Base-by-base conservation (phyloP, 176 grass and related monocot species). In the Cenchrus americanus region DNA sequence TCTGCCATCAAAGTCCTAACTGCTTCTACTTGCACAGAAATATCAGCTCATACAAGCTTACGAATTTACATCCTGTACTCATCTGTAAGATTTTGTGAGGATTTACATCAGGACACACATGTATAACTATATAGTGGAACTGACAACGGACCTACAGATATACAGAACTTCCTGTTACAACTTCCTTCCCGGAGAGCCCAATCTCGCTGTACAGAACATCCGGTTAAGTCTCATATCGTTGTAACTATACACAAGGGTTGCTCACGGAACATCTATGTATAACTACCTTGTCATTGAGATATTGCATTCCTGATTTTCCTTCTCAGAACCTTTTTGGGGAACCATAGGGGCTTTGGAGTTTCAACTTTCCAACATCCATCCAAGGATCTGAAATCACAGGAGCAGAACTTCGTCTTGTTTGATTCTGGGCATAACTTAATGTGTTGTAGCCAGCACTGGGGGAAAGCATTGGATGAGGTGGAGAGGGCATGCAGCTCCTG, bases 401-500 rank as follows among this genome's bases (percentile, higher is more conserved):
- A 59, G 63, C 8, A 7, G 76, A 60, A 58, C 65, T 64, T 48
- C 85, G 82, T 66, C 87, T 91, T 62, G 76, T 88, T 3, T 92
- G 87, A 72, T 86, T 91, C 21, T 76, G 73, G 4, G 80, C 11
- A 24, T 76, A 84, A 81, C 75, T 91, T 85, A 71, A 57, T 24
- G 73, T 63, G 27, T 77, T 89, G 55, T 87, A 78, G 42, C 69
- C 71, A 19, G 71, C 58, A 65, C 89, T 83, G 7, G 72, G 44
- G 32, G 93, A 81, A 59, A 79, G 84, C 21, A 50, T 65, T 27
- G 84, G 82, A 76, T 95, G 96, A 42, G 93, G 90, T 37, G 96
- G 96, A 53, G 93, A 98, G 83, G 91, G 93, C 78, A 92, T 66
- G 83, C 89, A 88, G 76, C 93, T 95, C 86, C 85, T 77, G 44